Evolutionary conservation across 2,329 filamentous ascomycete species (phyloP).

Genomic region (Aspergillus persii): DNA sequence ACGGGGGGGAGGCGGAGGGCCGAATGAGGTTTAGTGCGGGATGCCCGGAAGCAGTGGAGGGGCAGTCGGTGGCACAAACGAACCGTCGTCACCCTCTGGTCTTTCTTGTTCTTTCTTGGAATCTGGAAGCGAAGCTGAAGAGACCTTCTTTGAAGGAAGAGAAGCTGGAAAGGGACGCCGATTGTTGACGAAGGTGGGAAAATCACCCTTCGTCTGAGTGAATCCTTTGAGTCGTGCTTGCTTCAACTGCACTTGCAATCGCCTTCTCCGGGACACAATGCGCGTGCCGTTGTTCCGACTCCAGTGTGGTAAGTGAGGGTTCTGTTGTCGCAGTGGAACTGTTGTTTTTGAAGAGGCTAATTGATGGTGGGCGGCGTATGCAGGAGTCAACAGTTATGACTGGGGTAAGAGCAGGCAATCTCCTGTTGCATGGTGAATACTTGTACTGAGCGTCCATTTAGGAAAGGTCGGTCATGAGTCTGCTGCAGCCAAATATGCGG

Average conservation of each 20-base stretch:
- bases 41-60: conserved; percentile 3
- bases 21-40: conserved; percentile 13
- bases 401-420: conserved; percentile 62
- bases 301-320: conserved; percentile 50
- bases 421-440: not conserved
- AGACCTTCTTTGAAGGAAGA: not conserved
- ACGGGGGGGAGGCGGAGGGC: conserved; percentile 16
- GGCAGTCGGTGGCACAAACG: not conserved
- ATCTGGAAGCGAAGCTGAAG: too few relatives aligned
- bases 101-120: too few relatives aligned
- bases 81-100: too few relatives aligned
- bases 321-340: not conserved
- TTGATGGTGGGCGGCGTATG: not conserved
- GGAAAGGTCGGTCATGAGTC: conserved; percentile 85
- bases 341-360: not conserved
- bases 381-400: conserved; percentile 96
- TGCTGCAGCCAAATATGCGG: conserved; percentile 83
- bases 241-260: not conserved
- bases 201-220: not conserved
- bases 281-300: conserved; percentile 82
- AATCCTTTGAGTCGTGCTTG: not conserved
- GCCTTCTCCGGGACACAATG: conserved; percentile 45
- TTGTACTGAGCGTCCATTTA: conserved; percentile 37
- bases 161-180: not conserved
- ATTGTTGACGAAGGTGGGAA: not conserved